These are phyloP conservation scores for Emydomyces testavorans DNA, from an alignment of 2,329 filamentous ascomycete genomes.

Conservation along the genomic window DNA sequence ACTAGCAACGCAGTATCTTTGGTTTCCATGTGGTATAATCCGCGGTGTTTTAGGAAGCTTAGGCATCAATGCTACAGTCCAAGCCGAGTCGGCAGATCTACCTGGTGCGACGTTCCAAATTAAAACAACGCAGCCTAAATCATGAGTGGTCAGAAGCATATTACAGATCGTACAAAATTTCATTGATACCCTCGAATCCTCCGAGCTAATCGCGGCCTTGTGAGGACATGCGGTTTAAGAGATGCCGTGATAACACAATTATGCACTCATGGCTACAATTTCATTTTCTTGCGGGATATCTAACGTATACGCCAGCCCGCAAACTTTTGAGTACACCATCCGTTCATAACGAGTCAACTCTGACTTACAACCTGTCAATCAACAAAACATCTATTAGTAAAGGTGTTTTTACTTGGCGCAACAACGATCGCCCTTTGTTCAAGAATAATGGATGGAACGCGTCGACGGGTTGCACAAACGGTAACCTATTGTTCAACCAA, in stretches of 20 bases:
- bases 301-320: constrained; percentile 5
- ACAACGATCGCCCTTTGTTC: constrained; percentile 5
- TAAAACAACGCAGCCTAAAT: constrained; percentile 62
- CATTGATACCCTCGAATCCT: neutral
- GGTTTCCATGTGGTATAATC: constrained; percentile 89
- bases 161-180: neutral
- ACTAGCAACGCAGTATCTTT: constrained; percentile 59
- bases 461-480: constrained; percentile 12
- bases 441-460: neutral
- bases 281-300: constrained; percentile 7
- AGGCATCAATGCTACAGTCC: constrained; percentile 81
- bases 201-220: neutral
- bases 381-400: constrained; percentile 9
- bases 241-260: no score
- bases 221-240: no score
- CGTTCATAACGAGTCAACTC: constrained; percentile 3
- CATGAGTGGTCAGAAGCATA: constrained; percentile 30
- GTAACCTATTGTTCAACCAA: constrained; percentile 9
- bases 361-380: constrained; percentile 11
- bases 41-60: constrained; percentile 83
- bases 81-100: constrained; percentile 78
- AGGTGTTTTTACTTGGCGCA: constrained; percentile 6
- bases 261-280: constrained; percentile 2
- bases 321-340: constrained; percentile 4
- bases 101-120: constrained; percentile 92